Conservation (phyloP, 192 early-diverging fungal species). For the Powellomyces hirtus region DNA sequence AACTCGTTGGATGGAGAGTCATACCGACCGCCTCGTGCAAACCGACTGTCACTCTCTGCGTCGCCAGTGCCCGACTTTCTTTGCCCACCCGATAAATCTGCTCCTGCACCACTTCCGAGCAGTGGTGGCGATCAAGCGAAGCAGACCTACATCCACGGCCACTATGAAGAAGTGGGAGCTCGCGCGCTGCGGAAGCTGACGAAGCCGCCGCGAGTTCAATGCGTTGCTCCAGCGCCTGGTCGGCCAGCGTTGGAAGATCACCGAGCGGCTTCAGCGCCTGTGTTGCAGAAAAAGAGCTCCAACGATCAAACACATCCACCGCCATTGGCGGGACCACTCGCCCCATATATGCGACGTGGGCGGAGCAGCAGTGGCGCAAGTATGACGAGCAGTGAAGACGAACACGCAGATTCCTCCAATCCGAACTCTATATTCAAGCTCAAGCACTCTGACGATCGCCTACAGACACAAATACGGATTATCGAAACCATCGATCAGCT, state of each 20-base stretch:
- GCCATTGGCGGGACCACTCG: neutral
- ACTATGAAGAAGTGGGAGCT: neutral
- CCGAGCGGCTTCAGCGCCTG: neutral
- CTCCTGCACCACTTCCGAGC: too few species aligned
- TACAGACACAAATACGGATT: constrained; percentile 3
- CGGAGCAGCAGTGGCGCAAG: neutral
- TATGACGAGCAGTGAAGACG: neutral
- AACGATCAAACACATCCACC: neutral
- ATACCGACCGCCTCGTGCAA: too few species aligned
- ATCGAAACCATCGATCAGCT: constrained; percentile 6
- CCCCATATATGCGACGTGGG: neutral
- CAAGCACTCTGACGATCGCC: neutral
- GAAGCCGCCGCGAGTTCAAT: neutral
- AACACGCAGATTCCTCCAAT: neutral
- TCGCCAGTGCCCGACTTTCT: too few species aligned
- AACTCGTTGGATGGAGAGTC: too few species aligned
- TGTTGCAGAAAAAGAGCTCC: neutral
- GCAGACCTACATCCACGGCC: too few species aligned
- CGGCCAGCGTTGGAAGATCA: neutral
- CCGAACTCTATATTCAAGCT: neutral
- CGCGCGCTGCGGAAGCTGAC: neutral
- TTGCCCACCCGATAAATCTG: too few species aligned
- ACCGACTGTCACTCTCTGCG: too few species aligned
- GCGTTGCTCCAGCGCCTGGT: neutral
- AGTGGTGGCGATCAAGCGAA: too few species aligned